A percentile compares a stretch with the other conserved stretches of the same genome.
Conservation (phyloP, 1,139 yeast genomes). For the Taphrina confusa region DNA sequence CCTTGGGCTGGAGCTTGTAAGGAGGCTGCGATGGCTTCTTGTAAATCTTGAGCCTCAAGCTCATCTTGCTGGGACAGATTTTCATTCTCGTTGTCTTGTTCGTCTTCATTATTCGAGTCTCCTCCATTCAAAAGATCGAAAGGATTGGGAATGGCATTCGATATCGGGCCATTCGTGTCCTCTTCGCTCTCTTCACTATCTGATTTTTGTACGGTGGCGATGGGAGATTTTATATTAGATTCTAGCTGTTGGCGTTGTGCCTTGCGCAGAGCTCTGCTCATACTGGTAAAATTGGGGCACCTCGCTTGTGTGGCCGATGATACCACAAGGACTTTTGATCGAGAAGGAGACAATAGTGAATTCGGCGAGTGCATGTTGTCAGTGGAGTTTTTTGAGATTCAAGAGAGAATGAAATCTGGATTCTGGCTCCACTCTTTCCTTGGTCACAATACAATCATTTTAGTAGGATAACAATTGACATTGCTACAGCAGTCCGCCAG, state of each 20-base stretch:
- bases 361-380: no score
- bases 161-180: neutral
- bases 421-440: no score
- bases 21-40: constrained; percentile 1
- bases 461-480: no score
- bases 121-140: constrained; percentile 27
- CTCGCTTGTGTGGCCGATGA: no score
- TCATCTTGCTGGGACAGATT: neutral
- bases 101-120: neutral
- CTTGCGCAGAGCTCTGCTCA: constrained; percentile 28
- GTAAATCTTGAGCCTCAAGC: neutral
- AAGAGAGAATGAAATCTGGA: no score
- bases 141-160: constrained; percentile 18
- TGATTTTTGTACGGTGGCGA: neutral
- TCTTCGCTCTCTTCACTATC: constrained; percentile 9
- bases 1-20: neutral
- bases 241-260: constrained; percentile 26
- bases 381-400: no score
- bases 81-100: constrained; percentile 8
- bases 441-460: no score
- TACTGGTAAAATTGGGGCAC: neutral
- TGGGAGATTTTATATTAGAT: neutral
- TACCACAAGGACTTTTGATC: no score
- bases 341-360: no score
- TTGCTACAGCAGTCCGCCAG: no score